These are phyloP conservation scores for Maudiozyma bulderi DNA, from an alignment of 805 yeast species.

Conservation along the genomic window DNA sequence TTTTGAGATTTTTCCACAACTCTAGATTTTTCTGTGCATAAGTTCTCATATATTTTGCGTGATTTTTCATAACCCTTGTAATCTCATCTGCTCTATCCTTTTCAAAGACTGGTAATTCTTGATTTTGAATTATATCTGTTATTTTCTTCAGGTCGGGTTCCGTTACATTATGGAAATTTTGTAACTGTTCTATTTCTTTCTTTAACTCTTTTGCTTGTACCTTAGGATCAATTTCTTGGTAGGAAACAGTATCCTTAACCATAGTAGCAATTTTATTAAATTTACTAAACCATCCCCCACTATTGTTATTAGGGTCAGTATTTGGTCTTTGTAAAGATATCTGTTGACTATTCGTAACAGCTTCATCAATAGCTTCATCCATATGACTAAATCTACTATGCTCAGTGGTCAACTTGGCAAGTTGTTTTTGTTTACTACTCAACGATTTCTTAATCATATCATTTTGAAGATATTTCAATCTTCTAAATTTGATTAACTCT, in stretches of 20 bases:
- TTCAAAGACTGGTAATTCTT: conserved; percentile 26
- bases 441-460: conserved; percentile 20
- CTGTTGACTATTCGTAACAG: conserved; percentile 11
- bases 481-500: conserved; percentile 25
- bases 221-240: conserved; percentile 24
- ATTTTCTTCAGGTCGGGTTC: conserved; percentile 27
- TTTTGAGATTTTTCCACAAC: conserved; percentile 22
- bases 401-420: conserved; percentile 21
- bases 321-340: conserved; percentile 13
- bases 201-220: conserved; percentile 12
- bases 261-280: conserved; percentile 25
- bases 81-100: conserved; percentile 18
- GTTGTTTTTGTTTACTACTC: conserved; percentile 15
- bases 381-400: conserved; percentile 16
- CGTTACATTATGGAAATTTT: conserved; percentile 16
- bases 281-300: conserved; percentile 21
- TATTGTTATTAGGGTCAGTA: conserved; percentile 6
- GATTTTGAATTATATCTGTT: conserved; percentile 22
- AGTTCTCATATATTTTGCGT: conserved; percentile 22
- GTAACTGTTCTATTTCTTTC: conserved; percentile 18
- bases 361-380: conserved; percentile 14
- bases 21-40: conserved; percentile 23
- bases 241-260: conserved; percentile 26
- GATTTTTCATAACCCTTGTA: conserved; percentile 16
- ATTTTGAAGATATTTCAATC: conserved; percentile 22